phyloP scores from a whole-genome alignment of 768 basidiomycete species.

The Phaeolepiota aurea region DNA sequence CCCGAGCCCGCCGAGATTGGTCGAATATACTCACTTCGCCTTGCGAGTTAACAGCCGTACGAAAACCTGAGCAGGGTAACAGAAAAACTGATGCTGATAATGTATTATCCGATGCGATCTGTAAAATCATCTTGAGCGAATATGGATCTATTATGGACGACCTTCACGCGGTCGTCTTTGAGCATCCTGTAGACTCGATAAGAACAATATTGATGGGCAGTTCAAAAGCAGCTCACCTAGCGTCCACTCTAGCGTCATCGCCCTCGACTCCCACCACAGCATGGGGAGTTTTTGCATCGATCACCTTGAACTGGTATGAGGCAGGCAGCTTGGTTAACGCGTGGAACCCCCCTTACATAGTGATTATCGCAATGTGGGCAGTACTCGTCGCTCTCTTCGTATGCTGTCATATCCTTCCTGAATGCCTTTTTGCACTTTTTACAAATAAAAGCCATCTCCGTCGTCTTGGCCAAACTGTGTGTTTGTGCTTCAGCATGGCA shows the following conservation, averaged over 20 bases:
- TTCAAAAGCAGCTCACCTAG: slow-evolving; percentile 46
- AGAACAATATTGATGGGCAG: neutral
- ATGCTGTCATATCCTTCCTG: slow-evolving; percentile 85
- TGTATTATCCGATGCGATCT: slow-evolving; percentile 40
- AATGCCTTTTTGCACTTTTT: slow-evolving; percentile 81
- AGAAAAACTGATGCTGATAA: no score
- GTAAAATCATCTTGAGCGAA: slow-evolving; percentile 38
- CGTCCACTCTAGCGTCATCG: slow-evolving; percentile 83
- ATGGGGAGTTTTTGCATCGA: slow-evolving; percentile 88
- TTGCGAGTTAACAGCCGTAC: no score
- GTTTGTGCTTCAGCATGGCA: slow-evolving; percentile 84
- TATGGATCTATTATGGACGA: slow-evolving; percentile 38
- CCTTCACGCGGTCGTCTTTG: slow-evolving; percentile 75
- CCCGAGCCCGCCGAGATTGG: no score
- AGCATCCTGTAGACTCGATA: slow-evolving; percentile 54
- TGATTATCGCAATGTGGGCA: slow-evolving; percentile 99
- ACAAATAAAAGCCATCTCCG: slow-evolving; percentile 52
- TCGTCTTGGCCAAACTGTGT: slow-evolving; percentile 64
- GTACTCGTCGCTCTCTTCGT: slow-evolving; percentile 96
- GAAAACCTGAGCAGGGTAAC: neutral
- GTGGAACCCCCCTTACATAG: slow-evolving; percentile 57
- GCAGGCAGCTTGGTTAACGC: neutral
- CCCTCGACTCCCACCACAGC: slow-evolving; percentile 83
- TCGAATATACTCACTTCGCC: no score
- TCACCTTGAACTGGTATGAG: slow-evolving; percentile 44